These are phyloP conservation scores for Metarhizium humberi DNA, from an alignment of 2,329 filamentous ascomycete genomes.

Conservation along the genomic window DNA sequence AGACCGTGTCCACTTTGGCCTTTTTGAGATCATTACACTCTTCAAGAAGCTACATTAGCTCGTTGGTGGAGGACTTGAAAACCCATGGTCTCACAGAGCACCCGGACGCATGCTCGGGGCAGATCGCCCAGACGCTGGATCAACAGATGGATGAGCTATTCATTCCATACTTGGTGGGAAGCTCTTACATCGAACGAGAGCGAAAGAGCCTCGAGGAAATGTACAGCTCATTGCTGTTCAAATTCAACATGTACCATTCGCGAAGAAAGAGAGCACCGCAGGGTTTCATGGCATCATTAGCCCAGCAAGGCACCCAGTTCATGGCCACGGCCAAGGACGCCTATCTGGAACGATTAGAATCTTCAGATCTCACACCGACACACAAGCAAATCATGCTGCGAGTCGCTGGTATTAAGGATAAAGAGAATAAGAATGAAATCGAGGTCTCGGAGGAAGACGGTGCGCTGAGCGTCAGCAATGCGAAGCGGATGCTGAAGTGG, in stretches of 20 bases:
- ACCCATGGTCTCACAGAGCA: constrained; percentile 90
- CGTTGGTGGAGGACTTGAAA: constrained; percentile 86
- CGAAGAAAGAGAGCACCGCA: constrained; percentile 79
- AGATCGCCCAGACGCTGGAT: constrained; percentile 68
- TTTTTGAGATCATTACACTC: constrained; percentile 88
- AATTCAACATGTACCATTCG: constrained; percentile 92
- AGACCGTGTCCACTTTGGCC: constrained; percentile 81
- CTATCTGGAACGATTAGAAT: constrained; percentile 82
- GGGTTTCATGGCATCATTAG: constrained; percentile 85
- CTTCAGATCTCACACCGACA: constrained; percentile 75
- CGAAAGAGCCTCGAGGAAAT: constrained; percentile 65
- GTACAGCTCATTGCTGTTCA: constrained; percentile 88
- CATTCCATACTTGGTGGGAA: constrained; percentile 58
- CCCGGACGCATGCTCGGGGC: constrained; percentile 80
- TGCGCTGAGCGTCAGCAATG: constrained; percentile 68
- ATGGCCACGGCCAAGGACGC: constrained; percentile 82
- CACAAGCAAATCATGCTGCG: constrained; percentile 86
- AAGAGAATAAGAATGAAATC: constrained; percentile 72
- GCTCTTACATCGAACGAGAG: constrained; percentile 62
- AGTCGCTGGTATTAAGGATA: constrained; percentile 75
- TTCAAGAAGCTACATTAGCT: constrained; percentile 78
- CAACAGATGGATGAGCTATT: constrained; percentile 72
- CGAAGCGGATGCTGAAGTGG: constrained; percentile 98
- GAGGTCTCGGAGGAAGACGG: constrained; percentile 90
- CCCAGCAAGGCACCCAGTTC: constrained; percentile 82